phyloP scores from a whole-genome alignment of 257 asterid genomes.

The Forsythia suspensa region DNA sequence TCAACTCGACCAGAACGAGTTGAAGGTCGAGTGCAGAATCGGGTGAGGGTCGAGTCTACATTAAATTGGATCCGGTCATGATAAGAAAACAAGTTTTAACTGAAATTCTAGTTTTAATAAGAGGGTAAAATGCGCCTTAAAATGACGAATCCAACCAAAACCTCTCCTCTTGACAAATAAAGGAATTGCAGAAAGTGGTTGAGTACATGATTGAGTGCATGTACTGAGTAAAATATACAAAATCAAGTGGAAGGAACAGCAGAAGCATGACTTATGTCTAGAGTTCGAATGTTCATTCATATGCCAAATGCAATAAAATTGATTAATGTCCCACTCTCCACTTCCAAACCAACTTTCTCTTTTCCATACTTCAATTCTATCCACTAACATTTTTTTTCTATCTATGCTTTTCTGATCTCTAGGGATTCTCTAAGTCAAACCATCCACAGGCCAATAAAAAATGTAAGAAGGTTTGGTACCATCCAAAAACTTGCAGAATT shows the following conservation, averaged over 20 bases:
- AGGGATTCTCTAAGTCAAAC: conserved; percentile 54
- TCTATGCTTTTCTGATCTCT: not conserved
- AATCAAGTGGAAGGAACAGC: conserved; percentile 49
- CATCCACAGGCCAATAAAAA: not conserved
- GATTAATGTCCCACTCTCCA: conserved; percentile 27
- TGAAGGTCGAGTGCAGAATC: not conserved
- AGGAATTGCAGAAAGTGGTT: not conserved
- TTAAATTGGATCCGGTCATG: too few species aligned
- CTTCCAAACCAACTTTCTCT: not conserved
- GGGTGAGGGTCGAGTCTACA: not conserved
- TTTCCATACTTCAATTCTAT: conserved; percentile 26
- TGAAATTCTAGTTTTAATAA: too few species aligned
- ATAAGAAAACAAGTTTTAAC: too few species aligned
- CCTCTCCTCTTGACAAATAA: not conserved
- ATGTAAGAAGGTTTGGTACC: not conserved
- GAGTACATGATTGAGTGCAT: conserved; percentile 28
- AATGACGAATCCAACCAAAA: too few species aligned
- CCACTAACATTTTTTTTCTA: conserved; percentile 34
- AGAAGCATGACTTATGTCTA: conserved; percentile 41
- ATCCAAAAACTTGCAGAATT: not conserved
- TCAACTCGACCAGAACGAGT: not conserved
- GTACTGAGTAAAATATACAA: conserved; percentile 22
- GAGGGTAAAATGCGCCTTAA: too few species aligned
- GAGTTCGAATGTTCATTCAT: conserved; percentile 22
- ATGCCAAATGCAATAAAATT: conserved; percentile 28